Base-by-base conservation (phyloP, 2,329 filamentous ascomycete genomes). In the Juglanconis sp. region DNA sequence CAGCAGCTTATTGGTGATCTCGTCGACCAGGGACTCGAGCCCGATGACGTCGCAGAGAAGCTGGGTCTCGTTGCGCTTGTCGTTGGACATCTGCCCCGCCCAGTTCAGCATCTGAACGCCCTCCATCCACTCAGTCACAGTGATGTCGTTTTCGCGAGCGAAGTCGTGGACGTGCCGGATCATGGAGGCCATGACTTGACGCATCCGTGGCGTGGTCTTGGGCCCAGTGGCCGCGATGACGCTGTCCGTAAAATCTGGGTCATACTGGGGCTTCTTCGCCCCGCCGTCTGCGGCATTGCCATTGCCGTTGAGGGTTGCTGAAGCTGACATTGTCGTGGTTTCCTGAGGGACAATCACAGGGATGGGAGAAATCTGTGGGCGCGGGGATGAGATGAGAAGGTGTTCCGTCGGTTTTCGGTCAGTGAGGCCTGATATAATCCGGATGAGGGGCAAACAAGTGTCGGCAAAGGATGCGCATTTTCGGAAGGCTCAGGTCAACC, bases 101-200 rank as follows among this genome's bases (percentile, higher is more conserved):
- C 81, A 80, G 77, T 90, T 90, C 75, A 91, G 78, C 72, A 70
- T 72, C 60, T 71, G 66, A 32, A 76, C 76, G 51, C 87, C 91
- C 8, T 82, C 77, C 76, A 90, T 83, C 90, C 89, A 93, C 77
- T 95, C 91, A 59, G 89, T 88, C n/a, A 85, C 81, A 7, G 89
- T 93, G 60, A 95, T 84, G 71, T 92, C 84, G 64, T 90, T 86
- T 72, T 95, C 90, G 52, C 90, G 87, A 44, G 87, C 86, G 73
- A 94, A 94, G 74, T 92, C 90, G 75, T 95, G 91, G 59, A 94
- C 79, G 76, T 94, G 90, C 59, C 79, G 80, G 70, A 93, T 87
- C 62, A 93, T 76, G 35, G 83, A 82, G 53, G 81, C 73, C 77
- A 94, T 82, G 71, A 94, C 81, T 67, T 87, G 79, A 61, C 87